Base-by-base conservation (phyloP, 2,329 filamentous ascomycete genomes). In the Penicillium vulpinum region DNA sequence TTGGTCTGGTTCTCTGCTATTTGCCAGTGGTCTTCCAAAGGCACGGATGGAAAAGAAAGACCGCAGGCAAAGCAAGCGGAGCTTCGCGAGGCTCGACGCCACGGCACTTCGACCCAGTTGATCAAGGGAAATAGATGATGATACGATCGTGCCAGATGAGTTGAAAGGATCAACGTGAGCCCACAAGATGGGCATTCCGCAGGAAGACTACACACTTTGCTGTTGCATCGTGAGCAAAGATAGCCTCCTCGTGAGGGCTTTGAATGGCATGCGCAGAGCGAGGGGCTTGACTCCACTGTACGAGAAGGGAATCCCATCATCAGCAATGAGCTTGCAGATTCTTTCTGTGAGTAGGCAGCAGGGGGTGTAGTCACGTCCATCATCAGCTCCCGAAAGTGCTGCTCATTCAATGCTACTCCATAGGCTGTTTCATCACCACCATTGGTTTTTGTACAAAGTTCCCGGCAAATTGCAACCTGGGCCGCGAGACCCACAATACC, bases 241-340 rank as follows among this genome's bases (percentile, higher is more conserved):
- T 97, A 99, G 1, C 94, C 94, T 54, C 94, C 91, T 48, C 89
- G 82, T 21, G 84, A 88, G 16, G 93, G 86, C 60, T 87, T 86
- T 64, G 90, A 91, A 75, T 97, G 93, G 71, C 94, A 99, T 5
- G 92, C 92, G 73, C 94, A 99, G 60, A 94, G 85, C 57, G 88
- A 92, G 5, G 87, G 83, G 24, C 80, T 80, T 2, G 86, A 81
- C 51, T 91, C 90, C 5, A 94, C 85, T 2, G 89, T 89, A 36
- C 92, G 85, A 6, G 91, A 95, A 0, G 94, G 94, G 69, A 99
- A 99, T 5, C 94, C 94, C 93, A 99, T 99, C 90, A 96, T 95
- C 26, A 99, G 84, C 39, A 99, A 80, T 2, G 83, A 78, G 59
- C 71, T 77, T 54, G 81, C 54, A 71, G 73, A 65, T 75, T 68